A percentile compares a stretch with the other conserved stretches of the same genome.
Conservation (phyloP, 1,139 yeast species). For the Nadsonia commutata region DNA sequence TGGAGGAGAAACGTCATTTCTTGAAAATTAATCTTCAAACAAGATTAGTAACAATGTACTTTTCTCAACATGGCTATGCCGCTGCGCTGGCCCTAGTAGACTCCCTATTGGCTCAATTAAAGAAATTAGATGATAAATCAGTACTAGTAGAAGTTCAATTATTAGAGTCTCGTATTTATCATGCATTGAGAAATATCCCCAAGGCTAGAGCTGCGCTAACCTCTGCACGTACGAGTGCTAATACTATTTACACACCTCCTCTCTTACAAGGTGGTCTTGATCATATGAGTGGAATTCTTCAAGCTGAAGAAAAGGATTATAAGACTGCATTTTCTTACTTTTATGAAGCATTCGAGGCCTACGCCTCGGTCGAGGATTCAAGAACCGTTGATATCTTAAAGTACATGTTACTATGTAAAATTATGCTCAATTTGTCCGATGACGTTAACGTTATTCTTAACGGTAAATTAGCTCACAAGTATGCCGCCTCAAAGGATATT, state of each 20-base stretch:
- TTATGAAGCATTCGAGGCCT: constrained; percentile 89
- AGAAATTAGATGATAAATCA: constrained; percentile 87
- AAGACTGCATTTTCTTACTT: constrained; percentile 93
- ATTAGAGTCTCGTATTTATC: constrained; percentile 80
- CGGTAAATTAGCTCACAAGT: constrained; percentile 70
- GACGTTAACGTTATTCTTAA: constrained; percentile 68
- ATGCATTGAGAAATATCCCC: constrained; percentile 83
- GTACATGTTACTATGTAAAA: constrained; percentile 82
- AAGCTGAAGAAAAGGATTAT: constrained; percentile 94
- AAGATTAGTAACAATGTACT: constrained; percentile 64
- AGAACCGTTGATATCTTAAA: constrained; percentile 69
- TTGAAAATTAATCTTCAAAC: constrained; percentile 79
- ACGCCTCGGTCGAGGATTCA: constrained; percentile 34
- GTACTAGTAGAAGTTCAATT: constrained; percentile 91
- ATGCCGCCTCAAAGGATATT: constrained; percentile 52
- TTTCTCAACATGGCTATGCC: constrained; percentile 46
- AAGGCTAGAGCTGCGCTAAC: constrained; percentile 88
- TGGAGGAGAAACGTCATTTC: constrained; percentile 69
- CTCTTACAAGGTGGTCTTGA: constrained; percentile 87
- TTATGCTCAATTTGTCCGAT: constrained; percentile 79
- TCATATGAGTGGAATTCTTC: constrained; percentile 86
- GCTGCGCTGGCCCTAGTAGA: constrained; percentile 64
- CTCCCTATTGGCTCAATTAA: constrained; percentile 65
- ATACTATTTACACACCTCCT: constrained; percentile 92
- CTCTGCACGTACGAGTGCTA: constrained; percentile 92